A percentile compares a stretch with the other conserved stretches of the same genome.
phyloP scores from a whole-genome alignment of 179 eudicot genomes.

The Gypsophila paniculata region DNA sequence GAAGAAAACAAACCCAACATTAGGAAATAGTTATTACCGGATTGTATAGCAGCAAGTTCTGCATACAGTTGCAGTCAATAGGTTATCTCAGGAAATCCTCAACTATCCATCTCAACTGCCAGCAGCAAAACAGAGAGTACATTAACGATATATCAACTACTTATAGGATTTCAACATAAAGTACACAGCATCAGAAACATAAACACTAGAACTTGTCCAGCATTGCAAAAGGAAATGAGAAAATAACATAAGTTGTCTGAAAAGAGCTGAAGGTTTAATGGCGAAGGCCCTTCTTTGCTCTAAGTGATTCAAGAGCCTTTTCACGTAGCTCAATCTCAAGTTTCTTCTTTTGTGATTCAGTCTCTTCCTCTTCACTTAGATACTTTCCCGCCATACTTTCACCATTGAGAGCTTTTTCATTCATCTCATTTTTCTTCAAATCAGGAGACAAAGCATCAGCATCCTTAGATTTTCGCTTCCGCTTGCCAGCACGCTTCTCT shows the following conservation, averaged over 20 bases:
- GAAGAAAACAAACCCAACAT: slow-evolving; percentile 37
- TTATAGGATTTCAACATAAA: slow-evolving; percentile 27
- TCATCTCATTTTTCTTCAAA: slow-evolving; percentile 37
- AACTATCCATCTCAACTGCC: slow-evolving; percentile 93
- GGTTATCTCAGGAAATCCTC: slow-evolving; percentile 83
- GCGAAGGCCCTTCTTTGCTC: slow-evolving; percentile 82
- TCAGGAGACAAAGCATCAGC: slow-evolving; percentile 48
- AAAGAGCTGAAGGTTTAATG: slow-evolving; percentile 42
- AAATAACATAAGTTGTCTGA: slow-evolving; percentile 23
- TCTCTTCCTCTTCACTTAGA: slow-evolving; percentile 41
- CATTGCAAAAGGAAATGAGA: slow-evolving; percentile 22
- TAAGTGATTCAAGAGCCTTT: slow-evolving; percentile 85
- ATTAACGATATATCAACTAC: slow-evolving; percentile 54
- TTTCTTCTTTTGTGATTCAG: slow-evolving; percentile 66
- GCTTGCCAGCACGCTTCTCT: slow-evolving; percentile 62
- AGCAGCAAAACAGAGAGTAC: slow-evolving; percentile 72
- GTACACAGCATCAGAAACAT: slow-evolving; percentile 37
- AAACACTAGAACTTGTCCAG: slow-evolving; percentile 18
- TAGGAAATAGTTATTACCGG: slow-evolving; percentile 75
- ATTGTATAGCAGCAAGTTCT: slow-evolving; percentile 71
- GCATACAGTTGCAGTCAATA: slow-evolving; percentile 69
- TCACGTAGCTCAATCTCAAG: slow-evolving; percentile 92
- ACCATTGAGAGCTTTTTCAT: slow-evolving; percentile 47
- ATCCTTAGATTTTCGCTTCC: slow-evolving; percentile 55
- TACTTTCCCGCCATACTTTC: slow-evolving; percentile 36